Percentiles rank a stretch among this genome's conserved stretches.
Evolutionary conservation across 768 basidiomycete genomes (phyloP).

Genomic region (Botryobasidium botryosum): DNA sequence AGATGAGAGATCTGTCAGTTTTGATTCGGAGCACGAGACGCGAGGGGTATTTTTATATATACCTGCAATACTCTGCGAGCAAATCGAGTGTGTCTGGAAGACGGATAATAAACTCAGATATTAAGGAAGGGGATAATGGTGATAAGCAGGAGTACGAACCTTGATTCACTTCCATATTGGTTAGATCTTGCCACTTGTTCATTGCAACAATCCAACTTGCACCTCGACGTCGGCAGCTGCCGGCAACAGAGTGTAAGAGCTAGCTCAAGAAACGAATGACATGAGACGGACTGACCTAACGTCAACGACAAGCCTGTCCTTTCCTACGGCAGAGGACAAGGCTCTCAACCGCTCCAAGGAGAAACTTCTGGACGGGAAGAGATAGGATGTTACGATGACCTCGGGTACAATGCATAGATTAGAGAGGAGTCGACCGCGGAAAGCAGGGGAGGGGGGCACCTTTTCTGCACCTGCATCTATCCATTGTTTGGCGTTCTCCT

Average conservation of each 20-base stretch:
- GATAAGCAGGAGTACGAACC: constrained; percentile 26
- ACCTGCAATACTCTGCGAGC: constrained; percentile 73
- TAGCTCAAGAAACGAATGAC: neutral
- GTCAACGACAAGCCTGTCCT: constrained; percentile 82
- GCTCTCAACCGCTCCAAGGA: constrained; percentile 48
- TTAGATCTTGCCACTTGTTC: constrained; percentile 97
- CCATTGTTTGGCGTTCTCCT: constrained; percentile 69
- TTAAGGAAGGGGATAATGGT: neutral
- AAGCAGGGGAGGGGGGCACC: constrained; percentile 25
- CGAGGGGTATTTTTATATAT: constrained; percentile 6
- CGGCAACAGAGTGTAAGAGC: neutral
- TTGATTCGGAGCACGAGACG: no score
- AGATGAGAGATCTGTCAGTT: neutral
- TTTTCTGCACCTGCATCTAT: constrained; percentile 80
- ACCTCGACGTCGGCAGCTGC: constrained; percentile 64
- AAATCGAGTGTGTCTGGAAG: constrained; percentile 54
- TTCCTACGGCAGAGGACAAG: constrained; percentile 50
- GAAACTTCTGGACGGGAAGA: constrained; percentile 77
- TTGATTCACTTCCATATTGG: constrained; percentile 80
- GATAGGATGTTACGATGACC: constrained; percentile 96
- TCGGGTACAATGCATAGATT: constrained; percentile 18
- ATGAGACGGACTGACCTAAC: constrained; percentile 45
- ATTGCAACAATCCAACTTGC: constrained; percentile 86
- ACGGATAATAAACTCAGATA: neutral
- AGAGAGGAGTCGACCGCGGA: no score